phyloP scores from a whole-genome alignment of 805 yeast species.

The Wickerhamiella galacta region DNA sequence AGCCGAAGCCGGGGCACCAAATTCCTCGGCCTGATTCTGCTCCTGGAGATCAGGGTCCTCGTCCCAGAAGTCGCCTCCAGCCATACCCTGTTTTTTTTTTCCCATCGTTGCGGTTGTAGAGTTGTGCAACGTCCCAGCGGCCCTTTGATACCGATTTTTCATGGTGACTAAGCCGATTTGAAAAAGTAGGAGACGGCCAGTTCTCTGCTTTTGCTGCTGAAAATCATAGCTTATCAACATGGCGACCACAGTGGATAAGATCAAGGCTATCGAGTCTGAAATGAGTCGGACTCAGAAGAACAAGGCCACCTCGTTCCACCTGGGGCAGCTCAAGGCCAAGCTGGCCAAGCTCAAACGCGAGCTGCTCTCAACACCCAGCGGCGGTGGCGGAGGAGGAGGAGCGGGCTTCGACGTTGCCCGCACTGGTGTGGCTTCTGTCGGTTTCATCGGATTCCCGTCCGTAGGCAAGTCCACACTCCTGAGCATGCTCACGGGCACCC shows the following conservation, averaged over 20 bases:
- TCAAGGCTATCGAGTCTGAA: slow-evolving; percentile 78
- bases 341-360: slow-evolving; percentile 91
- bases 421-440: slow-evolving; percentile 95
- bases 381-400: slow-evolving; percentile 85
- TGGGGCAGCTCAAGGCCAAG: slow-evolving; percentile 95
- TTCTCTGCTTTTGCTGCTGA: too few relatives aligned
- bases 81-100: slow-evolving; percentile 46
- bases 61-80: slow-evolving; percentile 67
- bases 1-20: slow-evolving; percentile 26
- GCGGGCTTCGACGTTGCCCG: slow-evolving; percentile 96
- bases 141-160: too few relatives aligned
- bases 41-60: slow-evolving; percentile 43
- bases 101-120: too few relatives aligned
- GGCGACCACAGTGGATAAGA: slow-evolving; percentile 51
- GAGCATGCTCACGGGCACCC: slow-evolving; percentile 83
- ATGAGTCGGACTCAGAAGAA: slow-evolving; percentile 97
- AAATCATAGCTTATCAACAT: slow-evolving; percentile 19
- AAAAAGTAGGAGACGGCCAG: too few relatives aligned
- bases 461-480: slow-evolving; percentile 68
- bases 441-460: slow-evolving; percentile 96
- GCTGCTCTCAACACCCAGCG: slow-evolving; percentile 49
- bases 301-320: slow-evolving; percentile 92
- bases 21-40: slow-evolving; percentile 35
- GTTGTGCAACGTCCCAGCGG: too few relatives aligned
- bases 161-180: too few relatives aligned